phyloP scores from a whole-genome alignment of 106 monocot genomes.

The Dendrobium chrysotoxum region DNA sequence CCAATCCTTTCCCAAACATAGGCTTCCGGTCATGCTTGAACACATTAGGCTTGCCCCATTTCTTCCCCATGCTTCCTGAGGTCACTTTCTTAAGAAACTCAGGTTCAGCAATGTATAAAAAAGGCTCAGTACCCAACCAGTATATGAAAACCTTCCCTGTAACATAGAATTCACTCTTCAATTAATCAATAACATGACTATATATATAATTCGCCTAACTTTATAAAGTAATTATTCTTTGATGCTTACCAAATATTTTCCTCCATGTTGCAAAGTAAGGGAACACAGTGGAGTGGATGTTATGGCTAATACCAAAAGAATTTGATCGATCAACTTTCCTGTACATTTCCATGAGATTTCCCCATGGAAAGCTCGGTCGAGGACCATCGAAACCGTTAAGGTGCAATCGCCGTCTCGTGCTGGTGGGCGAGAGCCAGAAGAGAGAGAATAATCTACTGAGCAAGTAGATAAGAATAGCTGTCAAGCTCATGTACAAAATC shows the following conservation, averaged over 20 bases:
- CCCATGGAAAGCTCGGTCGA: slow-evolving; percentile 53
- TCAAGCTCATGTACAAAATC: not conserved
- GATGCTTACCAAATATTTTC: slow-evolving; percentile 41
- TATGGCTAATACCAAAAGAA: slow-evolving; percentile 15
- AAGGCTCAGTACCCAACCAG: slow-evolving; percentile 84
- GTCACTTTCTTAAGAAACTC: slow-evolving; percentile 36
- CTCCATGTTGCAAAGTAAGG: slow-evolving; percentile 75
- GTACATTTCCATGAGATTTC: slow-evolving; percentile 53
- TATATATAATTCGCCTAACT: not conserved
- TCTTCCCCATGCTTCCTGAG: slow-evolving; percentile 25
- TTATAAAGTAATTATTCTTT: not conserved
- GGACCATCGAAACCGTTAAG: slow-evolving; percentile 61
- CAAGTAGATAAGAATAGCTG: not conserved
- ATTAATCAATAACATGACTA: not conserved
- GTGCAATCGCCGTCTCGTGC: slow-evolving; percentile 13
- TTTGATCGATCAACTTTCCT: not conserved
- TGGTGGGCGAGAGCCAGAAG: slow-evolving; percentile 26
- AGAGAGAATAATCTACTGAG: slow-evolving; percentile 11
- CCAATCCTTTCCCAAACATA: slow-evolving; percentile 65
- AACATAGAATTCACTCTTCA: not conserved
- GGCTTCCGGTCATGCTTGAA: slow-evolving; percentile 64
- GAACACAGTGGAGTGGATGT: slow-evolving; percentile 57
- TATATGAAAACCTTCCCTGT: slow-evolving; percentile 76
- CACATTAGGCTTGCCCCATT: slow-evolving; percentile 56
- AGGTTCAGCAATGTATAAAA: slow-evolving; percentile 50